Conservation (phyloP, 2,329 filamentous ascomycete genomes). For the Aspergillus nomiae region DNA sequence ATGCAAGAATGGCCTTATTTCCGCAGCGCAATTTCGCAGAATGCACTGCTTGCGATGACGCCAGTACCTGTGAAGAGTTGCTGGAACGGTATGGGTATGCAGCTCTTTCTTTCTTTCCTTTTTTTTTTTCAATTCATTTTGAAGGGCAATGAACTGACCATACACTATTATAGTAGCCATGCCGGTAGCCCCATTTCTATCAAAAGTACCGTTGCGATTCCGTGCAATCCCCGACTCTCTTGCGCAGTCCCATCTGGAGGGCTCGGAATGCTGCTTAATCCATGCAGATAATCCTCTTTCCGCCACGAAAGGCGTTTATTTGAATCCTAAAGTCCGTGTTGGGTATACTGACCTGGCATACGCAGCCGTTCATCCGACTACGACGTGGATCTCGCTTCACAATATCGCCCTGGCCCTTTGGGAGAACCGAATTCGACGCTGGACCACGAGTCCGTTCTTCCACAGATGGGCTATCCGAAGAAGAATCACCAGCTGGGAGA, state of each 20-base stretch:
- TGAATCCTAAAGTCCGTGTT: constrained; percentile 45
- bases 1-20: constrained; percentile 11
- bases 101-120: too few relatives aligned
- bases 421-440: constrained; percentile 19
- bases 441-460: constrained; percentile 39
- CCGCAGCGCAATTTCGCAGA: constrained; percentile 46
- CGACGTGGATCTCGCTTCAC: background rate
- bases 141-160: background rate
- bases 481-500: constrained; percentile 43
- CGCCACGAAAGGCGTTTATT: constrained; percentile 33
- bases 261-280: constrained; percentile 73
- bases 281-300: constrained; percentile 42
- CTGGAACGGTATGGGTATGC: too few relatives aligned
- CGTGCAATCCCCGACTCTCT: constrained; percentile 66
- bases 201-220: constrained; percentile 55
- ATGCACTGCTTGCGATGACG: too few relatives aligned
- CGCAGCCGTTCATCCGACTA: constrained; percentile 19
- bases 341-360: constrained; percentile 36
- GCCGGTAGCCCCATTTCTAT: constrained; percentile 24
- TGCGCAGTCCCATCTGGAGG: constrained; percentile 60
- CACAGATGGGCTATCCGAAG: constrained; percentile 31
- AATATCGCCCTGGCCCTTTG: constrained; percentile 27
- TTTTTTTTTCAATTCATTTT: background rate
- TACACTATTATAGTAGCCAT: constrained; percentile 48
- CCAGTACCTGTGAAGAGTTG: too few relatives aligned